phyloP scores from a whole-genome alignment of 495 filamentous ascomycete species.

The Daldinia grandis region DNA sequence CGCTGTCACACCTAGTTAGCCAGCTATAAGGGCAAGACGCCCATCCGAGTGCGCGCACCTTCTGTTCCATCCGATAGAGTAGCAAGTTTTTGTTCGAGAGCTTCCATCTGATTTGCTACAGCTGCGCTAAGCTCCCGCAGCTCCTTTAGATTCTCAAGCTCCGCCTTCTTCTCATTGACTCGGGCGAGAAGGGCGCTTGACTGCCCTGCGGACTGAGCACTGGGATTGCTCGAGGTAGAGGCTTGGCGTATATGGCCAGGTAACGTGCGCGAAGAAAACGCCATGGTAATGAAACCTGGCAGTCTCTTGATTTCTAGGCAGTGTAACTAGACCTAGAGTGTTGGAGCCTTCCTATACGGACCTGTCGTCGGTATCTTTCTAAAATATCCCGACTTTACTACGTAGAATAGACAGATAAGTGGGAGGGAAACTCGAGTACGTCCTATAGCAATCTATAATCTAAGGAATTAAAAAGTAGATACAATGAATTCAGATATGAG shows the following conservation, averaged over 20 bases:
- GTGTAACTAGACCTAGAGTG: not conserved
- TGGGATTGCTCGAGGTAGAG: constrained; percentile 55
- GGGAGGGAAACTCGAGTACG: not conserved
- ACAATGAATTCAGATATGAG: not conserved
- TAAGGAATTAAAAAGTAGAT: not conserved
- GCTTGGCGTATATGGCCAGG: constrained; percentile 67
- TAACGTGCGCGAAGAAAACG: constrained; percentile 59
- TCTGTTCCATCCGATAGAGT: constrained; percentile 94
- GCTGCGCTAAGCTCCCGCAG: constrained; percentile 87
- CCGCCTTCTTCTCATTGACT: constrained; percentile 91
- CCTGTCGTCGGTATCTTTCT: not conserved
- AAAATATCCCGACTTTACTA: not conserved
- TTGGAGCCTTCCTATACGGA: not conserved
- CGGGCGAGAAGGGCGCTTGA: constrained; percentile 84
- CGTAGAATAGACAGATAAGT: not conserved
- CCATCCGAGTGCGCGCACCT: constrained; percentile 60
- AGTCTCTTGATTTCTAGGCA: not conserved
- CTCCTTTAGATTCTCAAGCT: constrained; percentile 88
- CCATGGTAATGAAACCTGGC: constrained; percentile 25
- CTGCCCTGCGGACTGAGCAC: constrained; percentile 64
- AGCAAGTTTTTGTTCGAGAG: constrained; percentile 82
- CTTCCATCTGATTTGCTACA: constrained; percentile 89
- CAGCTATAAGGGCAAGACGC: not conserved
- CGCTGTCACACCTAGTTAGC: constrained; percentile 58
- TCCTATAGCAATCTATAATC: not conserved